Base-by-base conservation (phyloP, 1,139 yeast species). In the Suhomyces bribrorum region DNA sequence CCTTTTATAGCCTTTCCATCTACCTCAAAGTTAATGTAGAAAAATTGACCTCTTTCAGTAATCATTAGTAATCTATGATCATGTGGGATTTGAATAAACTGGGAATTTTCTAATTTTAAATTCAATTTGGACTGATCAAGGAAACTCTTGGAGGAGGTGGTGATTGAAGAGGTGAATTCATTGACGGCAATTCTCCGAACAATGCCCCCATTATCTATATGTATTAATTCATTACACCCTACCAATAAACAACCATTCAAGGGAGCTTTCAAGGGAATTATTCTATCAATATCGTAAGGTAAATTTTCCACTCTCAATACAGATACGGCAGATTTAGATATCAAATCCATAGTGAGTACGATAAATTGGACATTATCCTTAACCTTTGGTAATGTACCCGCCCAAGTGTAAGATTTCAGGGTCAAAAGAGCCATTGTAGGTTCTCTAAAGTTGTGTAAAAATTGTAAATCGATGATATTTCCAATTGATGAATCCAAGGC, bases 151-250 rank as follows among this genome's bases (percentile, higher is more conserved):
- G 69, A 68, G 32, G 81, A 66, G 5, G 73, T 67, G 0, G 90
- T 77, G 29, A 72, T 69, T 22, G 69, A 64, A 2, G 70, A 52
- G 12, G 81, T 76, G 49, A 64, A 83, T 41, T 70, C 65, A 55
- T 86, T 87, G 5, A 84, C 79, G 1, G 85, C 82, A 1, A 84
- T 67, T 27, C 90, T 85, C 49, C 79, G 77, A 2, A 75, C 60
- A 17, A 84, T 77, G 7, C 97, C 97, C 2, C 94, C 82, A 36
- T 87, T 81, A 55, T 89, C 96, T 15, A 89, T 75, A 57, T 87
- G 94, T 13, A 88, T 65, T 12, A 90, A 52, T 49, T 85, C 88
- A 56, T 90, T 89, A 22, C 85, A 75, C 2, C 97, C 97, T 7
- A 86, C 41, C 14, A 89, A 59, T 12, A 89, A 64, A 31, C 83